A percentile compares a stretch with the other conserved stretches of the same genome.
These are phyloP conservation scores for Collybia sordida DNA, from an alignment of 768 basidiomycete species.

Conservation along the genomic window DNA sequence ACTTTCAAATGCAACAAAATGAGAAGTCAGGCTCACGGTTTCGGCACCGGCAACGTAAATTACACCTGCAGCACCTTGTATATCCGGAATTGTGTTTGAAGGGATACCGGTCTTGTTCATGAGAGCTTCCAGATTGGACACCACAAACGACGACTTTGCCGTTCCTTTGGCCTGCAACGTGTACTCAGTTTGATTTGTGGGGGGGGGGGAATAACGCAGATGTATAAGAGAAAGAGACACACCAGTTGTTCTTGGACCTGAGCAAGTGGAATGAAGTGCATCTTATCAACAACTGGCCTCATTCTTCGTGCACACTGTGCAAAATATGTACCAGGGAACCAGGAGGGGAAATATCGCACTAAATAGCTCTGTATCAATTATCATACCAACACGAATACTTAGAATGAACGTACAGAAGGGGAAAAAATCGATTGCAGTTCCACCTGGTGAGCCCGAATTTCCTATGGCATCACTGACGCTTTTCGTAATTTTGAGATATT, in stretches of 20 bases:
- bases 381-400: too few species aligned
- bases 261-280: conserved; percentile 28
- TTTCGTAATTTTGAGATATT: conserved; percentile 20
- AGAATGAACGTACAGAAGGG: conserved; percentile 10
- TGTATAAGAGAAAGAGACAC: background rate
- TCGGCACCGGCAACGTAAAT: conserved; percentile 31
- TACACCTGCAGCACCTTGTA: conserved; percentile 17
- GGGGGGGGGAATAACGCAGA: too few species aligned
- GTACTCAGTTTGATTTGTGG: background rate
- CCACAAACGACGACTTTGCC: conserved; percentile 20
- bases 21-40: conserved; percentile 24
- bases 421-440: conserved; percentile 2
- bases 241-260: conserved; percentile 34
- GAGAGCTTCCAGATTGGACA: conserved; percentile 13
- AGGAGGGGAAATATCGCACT: conserved; percentile 31
- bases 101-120: background rate
- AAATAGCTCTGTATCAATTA: background rate
- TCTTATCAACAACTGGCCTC: conserved; percentile 10
- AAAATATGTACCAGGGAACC: conserved; percentile 29
- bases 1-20: background rate
- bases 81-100: conserved; percentile 7
- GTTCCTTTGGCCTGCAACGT: conserved; percentile 16
- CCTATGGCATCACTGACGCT: conserved; percentile 22
- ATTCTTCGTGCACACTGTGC: conserved; percentile 14
- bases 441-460: conserved; percentile 20